A percentile compares a stretch with the other conserved stretches of the same genome.
These are phyloP conservation scores for Tolypocladium amazonense DNA, from an alignment of 2,329 filamentous ascomycete species.

Conservation along the genomic window DNA sequence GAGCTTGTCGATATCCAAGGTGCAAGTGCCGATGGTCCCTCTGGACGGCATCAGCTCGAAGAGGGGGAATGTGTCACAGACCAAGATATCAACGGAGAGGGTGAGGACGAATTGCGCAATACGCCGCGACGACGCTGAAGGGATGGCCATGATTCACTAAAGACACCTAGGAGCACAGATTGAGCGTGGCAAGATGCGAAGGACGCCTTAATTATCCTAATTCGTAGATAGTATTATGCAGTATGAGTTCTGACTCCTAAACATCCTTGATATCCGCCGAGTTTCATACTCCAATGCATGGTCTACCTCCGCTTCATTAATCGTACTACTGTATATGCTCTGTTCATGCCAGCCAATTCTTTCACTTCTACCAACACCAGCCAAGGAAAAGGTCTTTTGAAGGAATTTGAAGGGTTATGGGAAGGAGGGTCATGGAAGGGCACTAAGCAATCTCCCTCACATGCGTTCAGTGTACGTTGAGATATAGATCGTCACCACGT, in stretches of 20 bases:
- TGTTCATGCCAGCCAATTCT: neutral
- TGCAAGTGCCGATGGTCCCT: constrained; percentile 3
- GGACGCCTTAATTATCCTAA: constrained; percentile 4
- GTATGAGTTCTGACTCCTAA: constrained; percentile 5
- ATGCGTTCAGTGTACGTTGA: constrained; percentile 36
- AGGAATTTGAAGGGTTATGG: neutral
- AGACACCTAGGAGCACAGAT: neutral
- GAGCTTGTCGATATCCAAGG: constrained; percentile 11
- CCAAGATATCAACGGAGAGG: constrained; percentile 24
- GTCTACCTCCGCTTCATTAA: neutral
- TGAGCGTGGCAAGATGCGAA: neutral
- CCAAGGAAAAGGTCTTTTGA: neutral
- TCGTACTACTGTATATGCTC: neutral
- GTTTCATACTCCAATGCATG: neutral
- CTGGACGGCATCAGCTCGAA: constrained; percentile 7
- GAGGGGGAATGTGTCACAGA: constrained; percentile 26
- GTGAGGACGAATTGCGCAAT: constrained; percentile 1
- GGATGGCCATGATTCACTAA: neutral
- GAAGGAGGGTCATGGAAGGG: neutral
- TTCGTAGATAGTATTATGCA: constrained; percentile 13
- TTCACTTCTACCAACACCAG: neutral
- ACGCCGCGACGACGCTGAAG: neutral
- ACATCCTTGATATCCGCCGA: neutral
- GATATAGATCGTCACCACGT: constrained; percentile 53
- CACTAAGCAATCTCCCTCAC: neutral